Percentiles rank a stretch among this genome's conserved stretches.
phyloP scores from a whole-genome alignment of 768 basidiomycete species.

The Tricholoma hemisulphureum region DNA sequence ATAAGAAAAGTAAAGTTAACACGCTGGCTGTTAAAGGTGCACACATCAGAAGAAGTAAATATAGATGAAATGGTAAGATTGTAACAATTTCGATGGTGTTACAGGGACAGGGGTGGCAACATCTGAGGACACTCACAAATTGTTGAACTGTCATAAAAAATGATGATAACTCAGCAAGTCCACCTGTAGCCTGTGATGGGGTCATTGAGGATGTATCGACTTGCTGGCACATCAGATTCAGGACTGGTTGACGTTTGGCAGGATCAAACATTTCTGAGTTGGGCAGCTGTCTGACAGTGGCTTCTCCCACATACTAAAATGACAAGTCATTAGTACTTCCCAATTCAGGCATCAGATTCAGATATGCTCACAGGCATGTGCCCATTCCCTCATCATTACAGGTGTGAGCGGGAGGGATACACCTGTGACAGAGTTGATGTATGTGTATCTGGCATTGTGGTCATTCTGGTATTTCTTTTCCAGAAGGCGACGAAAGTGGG shows the following conservation, averaged over 20 bases:
- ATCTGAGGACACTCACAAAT: too few relatives aligned
- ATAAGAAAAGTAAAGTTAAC: too few relatives aligned
- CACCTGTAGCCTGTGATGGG: not conserved
- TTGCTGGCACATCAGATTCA: not conserved
- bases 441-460: not conserved
- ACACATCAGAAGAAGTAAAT: too few relatives aligned
- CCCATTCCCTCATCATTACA: not conserved
- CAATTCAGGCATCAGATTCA: not conserved
- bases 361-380: not conserved
- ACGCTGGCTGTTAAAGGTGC: too few relatives aligned
- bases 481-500: not conserved
- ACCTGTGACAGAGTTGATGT: not conserved
- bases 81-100: too few relatives aligned
- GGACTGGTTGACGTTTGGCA: not conserved
- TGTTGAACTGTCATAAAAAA: not conserved
- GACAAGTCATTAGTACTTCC: not conserved
- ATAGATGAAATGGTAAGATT: too few relatives aligned
- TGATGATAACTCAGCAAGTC: not conserved
- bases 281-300: not conserved
- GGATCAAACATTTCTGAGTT: not conserved
- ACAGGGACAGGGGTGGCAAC: too few relatives aligned
- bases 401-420: not conserved
- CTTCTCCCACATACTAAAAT: not conserved
- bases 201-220: not conserved
- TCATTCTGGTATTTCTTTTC: not conserved